Conservation (phyloP, 208 protist species). For the Leishmania tropica region DNA sequence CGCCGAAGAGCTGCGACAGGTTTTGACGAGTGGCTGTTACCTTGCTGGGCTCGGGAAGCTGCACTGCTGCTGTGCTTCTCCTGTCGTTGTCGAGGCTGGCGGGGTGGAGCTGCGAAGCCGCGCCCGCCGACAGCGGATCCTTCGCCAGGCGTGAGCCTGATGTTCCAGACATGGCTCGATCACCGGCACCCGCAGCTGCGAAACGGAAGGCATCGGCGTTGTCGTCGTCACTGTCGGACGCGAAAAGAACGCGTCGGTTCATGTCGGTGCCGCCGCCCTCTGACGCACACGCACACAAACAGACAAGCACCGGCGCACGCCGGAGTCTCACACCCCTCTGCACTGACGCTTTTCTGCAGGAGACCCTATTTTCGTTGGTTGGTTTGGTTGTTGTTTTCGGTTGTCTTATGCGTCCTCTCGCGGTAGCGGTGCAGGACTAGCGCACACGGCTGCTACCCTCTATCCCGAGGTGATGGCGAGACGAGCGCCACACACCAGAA, state of each 20-base stretch:
- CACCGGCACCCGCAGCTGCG: background rate
- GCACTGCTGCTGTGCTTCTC: background rate
- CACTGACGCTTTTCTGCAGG: background rate
- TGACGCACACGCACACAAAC: background rate
- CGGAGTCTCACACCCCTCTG: background rate
- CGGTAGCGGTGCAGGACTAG: background rate
- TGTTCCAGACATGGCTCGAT: background rate
- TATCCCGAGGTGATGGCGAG: background rate
- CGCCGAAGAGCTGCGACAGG: constrained; percentile 25
- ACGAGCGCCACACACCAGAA: background rate
- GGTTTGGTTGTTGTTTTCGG: background rate
- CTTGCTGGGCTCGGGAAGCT: constrained; percentile 13
- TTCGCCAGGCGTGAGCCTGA: background rate
- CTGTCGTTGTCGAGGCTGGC: background rate
- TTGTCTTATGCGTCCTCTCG: background rate
- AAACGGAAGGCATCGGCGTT: background rate
- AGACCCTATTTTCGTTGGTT: no score
- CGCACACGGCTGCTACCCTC: background rate
- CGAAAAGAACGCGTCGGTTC: constrained; percentile 12
- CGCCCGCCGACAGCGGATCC: background rate
- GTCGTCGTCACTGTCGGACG: constrained; percentile 24
- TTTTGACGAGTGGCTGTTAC: constrained; percentile 25
- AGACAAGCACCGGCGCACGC: background rate
- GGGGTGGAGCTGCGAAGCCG: background rate
- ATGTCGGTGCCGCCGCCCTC: background rate